Base-by-base conservation (phyloP, 257 asterid species). In the Gentiana straminea region DNA sequence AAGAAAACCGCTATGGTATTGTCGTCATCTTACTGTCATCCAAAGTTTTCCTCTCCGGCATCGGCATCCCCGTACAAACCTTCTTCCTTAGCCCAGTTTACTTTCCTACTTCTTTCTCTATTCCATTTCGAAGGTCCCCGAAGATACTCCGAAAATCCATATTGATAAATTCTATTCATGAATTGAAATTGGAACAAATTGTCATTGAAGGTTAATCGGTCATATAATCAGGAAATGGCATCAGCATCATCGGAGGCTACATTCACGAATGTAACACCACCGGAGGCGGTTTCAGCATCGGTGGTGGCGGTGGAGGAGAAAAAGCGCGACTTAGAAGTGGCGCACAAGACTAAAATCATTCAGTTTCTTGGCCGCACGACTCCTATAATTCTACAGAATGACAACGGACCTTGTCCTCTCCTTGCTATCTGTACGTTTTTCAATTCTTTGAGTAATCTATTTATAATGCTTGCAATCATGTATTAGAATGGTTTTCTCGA, bases 391-490 rank as follows among this genome's bases (percentile, higher is more conserved):
- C 95, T 92, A 48, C 98, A 92, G 62, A 87, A 88, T 66, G 95
- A 91, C 50, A 91, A 91, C 77, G 97, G 98, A 45, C 98, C 97
- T 10, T 92, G 98, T 70, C 98, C 97, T 69, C 98, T 91, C 60
- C 95, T 91, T 49, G 94, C 98, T 33, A 84, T 91, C 66, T 91
- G 98, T 87, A 83, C 47, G 46, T 35, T 33, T 15, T 41, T 5
- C 38, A 10, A 8, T 10, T 36, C 3, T 13, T 35, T 46, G 15
- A 50, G 0, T 12, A 1, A 11, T 8, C 33, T 33, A 36, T 60
- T 49, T 38, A 36, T 34, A 32, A 1, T 4, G 3, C 41, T 39
- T 44, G 1, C 8, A 4, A 39, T 12, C 6, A 24, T 45, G 5
- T 7, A 12, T 4, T 45, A 13, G 32, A 44, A 44, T 57, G 38